Conservation (phyloP, 2,329 filamentous ascomycete genomes). For the Alternaria solani region DNA sequence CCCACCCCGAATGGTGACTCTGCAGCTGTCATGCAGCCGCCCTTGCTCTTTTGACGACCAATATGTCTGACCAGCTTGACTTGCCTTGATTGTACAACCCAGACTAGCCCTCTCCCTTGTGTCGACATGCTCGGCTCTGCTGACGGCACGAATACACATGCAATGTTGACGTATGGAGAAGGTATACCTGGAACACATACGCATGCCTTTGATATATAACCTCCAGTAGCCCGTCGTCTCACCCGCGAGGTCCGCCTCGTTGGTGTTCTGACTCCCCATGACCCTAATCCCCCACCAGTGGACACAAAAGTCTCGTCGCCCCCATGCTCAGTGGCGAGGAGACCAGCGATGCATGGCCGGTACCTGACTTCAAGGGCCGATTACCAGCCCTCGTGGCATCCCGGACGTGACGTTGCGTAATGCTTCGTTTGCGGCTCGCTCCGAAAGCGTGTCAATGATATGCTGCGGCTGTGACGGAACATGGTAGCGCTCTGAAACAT, state of each 20-base stretch:
- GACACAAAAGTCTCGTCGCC: neutral
- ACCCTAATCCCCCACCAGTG: no score
- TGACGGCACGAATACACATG: neutral
- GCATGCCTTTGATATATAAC: neutral
- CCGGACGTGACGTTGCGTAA: slow-evolving; percentile 2
- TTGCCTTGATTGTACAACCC: neutral
- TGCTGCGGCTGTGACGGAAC: slow-evolving; percentile 15
- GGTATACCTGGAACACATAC: neutral
- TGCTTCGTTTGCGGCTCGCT: slow-evolving; percentile 8
- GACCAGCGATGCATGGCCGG: neutral
- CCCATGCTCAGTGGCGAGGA: neutral
- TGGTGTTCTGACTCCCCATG: neutral
- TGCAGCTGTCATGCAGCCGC: neutral
- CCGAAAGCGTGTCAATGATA: slow-evolving; percentile 7
- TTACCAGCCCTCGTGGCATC: slow-evolving; percentile 6
- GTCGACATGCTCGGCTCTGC: neutral
- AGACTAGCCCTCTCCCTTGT: neutral
- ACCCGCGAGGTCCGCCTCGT: neutral
- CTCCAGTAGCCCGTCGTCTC: neutral
- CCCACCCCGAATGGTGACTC: neutral
- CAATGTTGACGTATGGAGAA: neutral
- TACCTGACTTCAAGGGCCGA: slow-evolving; percentile 5
- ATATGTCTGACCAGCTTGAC: slow-evolving; percentile 6
- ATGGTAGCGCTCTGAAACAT: neutral
- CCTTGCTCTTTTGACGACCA: neutral